Conservation (phyloP, 345 rosid species). For the Eucalyptus polyanthemos region DNA sequence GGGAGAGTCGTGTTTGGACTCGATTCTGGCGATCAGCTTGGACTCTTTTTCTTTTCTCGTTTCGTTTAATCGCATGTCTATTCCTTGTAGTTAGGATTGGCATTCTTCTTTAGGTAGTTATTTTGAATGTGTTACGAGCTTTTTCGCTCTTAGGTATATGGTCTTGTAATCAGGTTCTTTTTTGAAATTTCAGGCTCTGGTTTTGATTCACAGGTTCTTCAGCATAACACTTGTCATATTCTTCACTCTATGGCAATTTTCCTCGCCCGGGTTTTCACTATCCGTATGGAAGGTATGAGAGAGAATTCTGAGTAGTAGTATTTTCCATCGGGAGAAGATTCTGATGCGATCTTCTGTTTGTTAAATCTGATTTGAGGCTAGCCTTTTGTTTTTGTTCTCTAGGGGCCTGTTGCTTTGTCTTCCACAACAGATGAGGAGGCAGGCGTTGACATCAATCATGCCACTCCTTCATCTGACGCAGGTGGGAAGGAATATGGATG, state of each 20-base stretch:
- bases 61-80: not conserved
- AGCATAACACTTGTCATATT: slow-evolving; percentile 66
- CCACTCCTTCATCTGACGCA: slow-evolving; percentile 7
- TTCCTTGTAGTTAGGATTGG: not conserved
- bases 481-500: slow-evolving; percentile 50
- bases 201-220: slow-evolving; percentile 88
- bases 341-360: not conserved
- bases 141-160: not conserved
- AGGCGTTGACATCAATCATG: slow-evolving; percentile 7
- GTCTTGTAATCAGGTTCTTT: slow-evolving; percentile 13
- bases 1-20: not conserved
- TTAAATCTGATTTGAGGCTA: not conserved
- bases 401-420: slow-evolving; percentile 32
- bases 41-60: not conserved
- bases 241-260: slow-evolving; percentile 66
- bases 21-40: not conserved
- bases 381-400: not conserved
- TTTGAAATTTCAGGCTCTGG: slow-evolving; percentile 79
- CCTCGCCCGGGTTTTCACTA: slow-evolving; percentile 33
- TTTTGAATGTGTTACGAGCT: not conserved
- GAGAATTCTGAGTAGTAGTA: not conserved
- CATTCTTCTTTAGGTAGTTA: not conserved
- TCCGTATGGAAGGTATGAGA: slow-evolving; percentile 33
- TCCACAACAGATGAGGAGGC: slow-evolving; percentile 19
- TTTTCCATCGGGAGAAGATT: not conserved